Evolutionary conservation across 1,284 basidiomycete species (phyloP).

Genomic region (Ganoderma sp.): DNA sequence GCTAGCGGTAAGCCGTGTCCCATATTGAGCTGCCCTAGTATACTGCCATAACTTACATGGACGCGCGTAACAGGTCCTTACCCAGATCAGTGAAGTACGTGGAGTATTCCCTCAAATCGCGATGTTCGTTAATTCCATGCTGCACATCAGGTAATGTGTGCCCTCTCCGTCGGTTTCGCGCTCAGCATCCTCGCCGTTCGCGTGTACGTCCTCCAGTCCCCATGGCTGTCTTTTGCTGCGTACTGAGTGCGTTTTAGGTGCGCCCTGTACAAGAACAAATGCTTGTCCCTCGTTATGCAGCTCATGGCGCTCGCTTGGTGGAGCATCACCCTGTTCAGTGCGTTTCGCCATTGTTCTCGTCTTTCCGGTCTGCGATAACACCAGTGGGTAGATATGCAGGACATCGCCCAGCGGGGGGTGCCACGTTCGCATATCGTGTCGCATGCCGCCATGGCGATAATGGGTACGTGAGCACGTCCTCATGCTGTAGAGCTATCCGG

Average conservation of each 20-base stretch:
- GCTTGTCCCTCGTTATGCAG: background rate
- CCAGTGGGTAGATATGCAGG: background rate
- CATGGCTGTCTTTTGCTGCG: too few relatives aligned
- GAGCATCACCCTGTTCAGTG: background rate
- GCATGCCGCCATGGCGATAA: background rate
- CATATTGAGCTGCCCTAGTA: background rate
- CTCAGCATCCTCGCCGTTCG: conserved; percentile 11
- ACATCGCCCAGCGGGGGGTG: background rate
- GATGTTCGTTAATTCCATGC: background rate
- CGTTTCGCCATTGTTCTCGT: background rate
- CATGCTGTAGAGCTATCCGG: too few relatives aligned
- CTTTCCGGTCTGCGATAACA: background rate
- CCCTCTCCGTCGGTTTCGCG: conserved; percentile 10
- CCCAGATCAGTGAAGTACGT: conserved; percentile 12
- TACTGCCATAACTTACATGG: background rate
- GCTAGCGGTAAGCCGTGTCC: conserved; percentile 13
- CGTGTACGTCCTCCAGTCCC: conserved; percentile 2
- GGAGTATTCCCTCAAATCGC: background rate
- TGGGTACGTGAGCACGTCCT: background rate
- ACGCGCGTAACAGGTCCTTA: conserved; percentile 12
- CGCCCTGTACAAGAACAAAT: conserved; percentile 5
- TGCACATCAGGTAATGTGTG: conserved; percentile 1
- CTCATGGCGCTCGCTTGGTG: background rate
- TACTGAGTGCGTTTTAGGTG: background rate
- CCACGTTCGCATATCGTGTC: background rate